Base-by-base conservation (phyloP, 176 grass and related monocot genomes). In the Oryza officinalis region DNA sequence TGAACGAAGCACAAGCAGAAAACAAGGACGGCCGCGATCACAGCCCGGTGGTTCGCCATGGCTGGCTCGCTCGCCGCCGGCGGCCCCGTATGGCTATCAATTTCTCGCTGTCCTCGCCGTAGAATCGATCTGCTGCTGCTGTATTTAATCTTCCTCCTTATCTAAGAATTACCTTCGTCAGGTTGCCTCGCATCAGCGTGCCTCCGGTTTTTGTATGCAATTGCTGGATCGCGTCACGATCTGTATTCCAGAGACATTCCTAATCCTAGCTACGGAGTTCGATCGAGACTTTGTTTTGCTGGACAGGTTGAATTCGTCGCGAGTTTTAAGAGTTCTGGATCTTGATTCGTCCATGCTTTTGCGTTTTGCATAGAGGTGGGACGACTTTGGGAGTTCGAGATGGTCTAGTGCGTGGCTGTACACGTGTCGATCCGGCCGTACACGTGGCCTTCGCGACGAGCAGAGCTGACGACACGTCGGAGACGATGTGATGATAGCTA, bases 41-140 rank as follows among this genome's bases (percentile, higher is more conserved):
- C 32, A 47, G 75, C 68, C n/a, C 57, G 49, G 72, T 32, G n/a
- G 59, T 40, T 38, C 17, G 49, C 63, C 86, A 86, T 88, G 23
- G 50, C 47, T 49, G 1, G 37, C 37, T 38, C 63, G 10, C 32
- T 54, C 57, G n/a, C 22, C 22, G 54, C 7, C 54, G 50, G 22
- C 68, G 40, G 10, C 40, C 40, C 9, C 40, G 40, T 41, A 11
- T 41, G 40, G 40, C 40, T 41, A 41, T 41, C 40, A 10, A 41
- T 10, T 41, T 41, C 9, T 41, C 40, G 40, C 10, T 41, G 40
- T 41, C 8, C 40, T 41, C 40, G 40, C 8, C 40, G 40, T 41
- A 41, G 8, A 1, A 40, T 41, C 40, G 40, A 41, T 41, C 40
- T 41, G 40, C 40, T 41, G n/a, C n/a, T n/a, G 40, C 40, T 41